A percentile compares a stretch with the other conserved stretches of the same genome.
Conservation (phyloP, 2,329 filamentous ascomycete genomes). For the Colletotrichum zoysiae region DNA sequence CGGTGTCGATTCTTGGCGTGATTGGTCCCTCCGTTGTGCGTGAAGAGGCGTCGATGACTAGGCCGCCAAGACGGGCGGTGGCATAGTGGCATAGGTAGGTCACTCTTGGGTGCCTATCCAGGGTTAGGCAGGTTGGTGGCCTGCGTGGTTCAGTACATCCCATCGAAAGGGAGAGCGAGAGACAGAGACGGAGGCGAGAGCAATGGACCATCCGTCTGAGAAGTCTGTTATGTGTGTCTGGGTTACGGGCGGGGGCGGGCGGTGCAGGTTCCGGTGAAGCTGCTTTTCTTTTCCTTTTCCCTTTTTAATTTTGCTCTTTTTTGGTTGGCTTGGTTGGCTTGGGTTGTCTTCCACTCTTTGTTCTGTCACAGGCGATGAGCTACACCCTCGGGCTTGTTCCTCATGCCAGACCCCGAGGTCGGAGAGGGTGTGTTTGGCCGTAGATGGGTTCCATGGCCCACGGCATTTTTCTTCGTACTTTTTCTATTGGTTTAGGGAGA, state of each 20-base stretch:
- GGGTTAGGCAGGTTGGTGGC: not conserved
- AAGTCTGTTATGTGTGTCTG: not conserved
- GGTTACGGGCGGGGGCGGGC: not conserved
- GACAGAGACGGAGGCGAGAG: not conserved
- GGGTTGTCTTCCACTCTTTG: too few species aligned
- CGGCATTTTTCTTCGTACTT: not conserved
- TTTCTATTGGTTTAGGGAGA: too few species aligned
- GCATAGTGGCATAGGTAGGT: not conserved
- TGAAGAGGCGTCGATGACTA: not conserved
- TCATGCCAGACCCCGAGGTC: slow-evolving; percentile 60
- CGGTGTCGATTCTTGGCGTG: slow-evolving; percentile 31
- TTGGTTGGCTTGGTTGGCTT: too few species aligned
- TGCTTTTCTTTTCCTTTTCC: not conserved
- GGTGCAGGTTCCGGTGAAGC: not conserved
- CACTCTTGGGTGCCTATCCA: too few species aligned
- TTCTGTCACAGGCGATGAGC: not conserved
- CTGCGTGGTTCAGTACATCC: not conserved
- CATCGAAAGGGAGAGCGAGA: not conserved
- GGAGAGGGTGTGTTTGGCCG: slow-evolving; percentile 59
- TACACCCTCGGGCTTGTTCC: not conserved
- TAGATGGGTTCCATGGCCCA: slow-evolving; percentile 66
- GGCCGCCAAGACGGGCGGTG: slow-evolving; percentile 6
- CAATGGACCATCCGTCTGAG: not conserved
- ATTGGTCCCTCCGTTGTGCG: slow-evolving; percentile 22
- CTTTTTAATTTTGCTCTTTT: too few species aligned